Base-by-base conservation (phyloP, 2,329 filamentous ascomycete species). In the Xylaria sp. region DNA sequence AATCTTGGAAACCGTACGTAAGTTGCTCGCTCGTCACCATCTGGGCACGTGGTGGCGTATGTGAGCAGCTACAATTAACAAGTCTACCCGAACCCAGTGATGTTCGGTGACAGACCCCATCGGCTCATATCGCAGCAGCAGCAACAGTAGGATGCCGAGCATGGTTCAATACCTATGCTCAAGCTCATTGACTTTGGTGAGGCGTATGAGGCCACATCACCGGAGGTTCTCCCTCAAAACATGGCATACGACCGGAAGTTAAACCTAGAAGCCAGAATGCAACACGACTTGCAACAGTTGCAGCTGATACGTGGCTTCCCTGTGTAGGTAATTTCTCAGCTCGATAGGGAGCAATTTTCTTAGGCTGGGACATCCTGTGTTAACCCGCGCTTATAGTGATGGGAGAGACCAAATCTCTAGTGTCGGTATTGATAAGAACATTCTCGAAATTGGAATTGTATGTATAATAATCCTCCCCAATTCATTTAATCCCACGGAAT, bases 181-280 rank as follows among this genome's bases (percentile, higher is more conserved):
- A 53, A 53, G n/a, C 49, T 53, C 23, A 31, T 53, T 13, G 35
- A 41, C 37, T 53, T 53, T 9, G 49, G 35, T 6, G 37, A 53
- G 2, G 35, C 35, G 11, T 8, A 13, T 6, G 49, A 53, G 23
- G 9, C 41, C 11, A 31, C 13, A 6, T 3, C 2, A 4, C 47
- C 47, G 21, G 47, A 38, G 15, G 21, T 8, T 7, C 31, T 38
- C 4, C 47, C 31, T 25, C 10, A 2, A 21, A 53, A n/a, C 15
- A 31, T 8, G 29, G 15, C 4, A 19, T 53, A 37, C 23, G 49
- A 53, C n/a, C 2, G 2, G 6, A 7, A 13, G n/a, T 31, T 53
- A 21, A 4, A 10, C n/a, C 37, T 53, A 13, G 25, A 3, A 10
- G 11, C 8, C 4, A 41, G n/a, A 21, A 40, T 53, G 37, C 1